These are phyloP conservation scores for cucumber (Cucumis sativus) DNA, from an alignment of 306 rosid genomes.

Conservation along the genomic window DNA sequence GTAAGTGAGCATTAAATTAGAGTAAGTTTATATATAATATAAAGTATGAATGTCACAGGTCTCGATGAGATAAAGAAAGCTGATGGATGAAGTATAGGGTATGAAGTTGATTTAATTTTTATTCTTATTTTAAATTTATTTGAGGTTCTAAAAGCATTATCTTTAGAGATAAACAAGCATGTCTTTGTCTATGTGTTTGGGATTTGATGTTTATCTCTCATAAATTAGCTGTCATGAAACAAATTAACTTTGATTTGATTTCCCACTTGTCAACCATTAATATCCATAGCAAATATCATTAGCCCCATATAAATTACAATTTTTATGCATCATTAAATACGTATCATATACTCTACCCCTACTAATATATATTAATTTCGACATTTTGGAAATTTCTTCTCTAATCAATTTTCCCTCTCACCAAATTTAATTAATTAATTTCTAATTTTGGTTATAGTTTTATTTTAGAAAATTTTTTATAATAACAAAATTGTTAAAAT, in stretches of 20 bases:
- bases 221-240: neutral
- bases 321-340: neutral
- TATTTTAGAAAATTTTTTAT: too few relatives aligned
- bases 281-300: neutral
- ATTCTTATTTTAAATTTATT: too few relatives aligned
- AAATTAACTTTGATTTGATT: neutral
- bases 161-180: neutral
- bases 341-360: too few relatives aligned
- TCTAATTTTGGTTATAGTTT: too few relatives aligned
- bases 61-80: neutral
- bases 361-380: neutral
- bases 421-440: too few relatives aligned
- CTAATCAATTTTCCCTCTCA: neutral
- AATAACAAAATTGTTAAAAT: too few relatives aligned
- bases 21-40: neutral
- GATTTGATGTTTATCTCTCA: neutral
- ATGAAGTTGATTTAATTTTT: neutral
- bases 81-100: neutral
- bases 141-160: neutral
- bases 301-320: neutral
- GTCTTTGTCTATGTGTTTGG: neutral
- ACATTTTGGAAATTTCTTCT: neutral
- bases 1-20: neutral
- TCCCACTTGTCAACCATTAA: neutral
- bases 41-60: neutral